Conservation (phyloP, 2,329 filamentous ascomycete genomes). For the Emydomyces testavorans region DNA sequence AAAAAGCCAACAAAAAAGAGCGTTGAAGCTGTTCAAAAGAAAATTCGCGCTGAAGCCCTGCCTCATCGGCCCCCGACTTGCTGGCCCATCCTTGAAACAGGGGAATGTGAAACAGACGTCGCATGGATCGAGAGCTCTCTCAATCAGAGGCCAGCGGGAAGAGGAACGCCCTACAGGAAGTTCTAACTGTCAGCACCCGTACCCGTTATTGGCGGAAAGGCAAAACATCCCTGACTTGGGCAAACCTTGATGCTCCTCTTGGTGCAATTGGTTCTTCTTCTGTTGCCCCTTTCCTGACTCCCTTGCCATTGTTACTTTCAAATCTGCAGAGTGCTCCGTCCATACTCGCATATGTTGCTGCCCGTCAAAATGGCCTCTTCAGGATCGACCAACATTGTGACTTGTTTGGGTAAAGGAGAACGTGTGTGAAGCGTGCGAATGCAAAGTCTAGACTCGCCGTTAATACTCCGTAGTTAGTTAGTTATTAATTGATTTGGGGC, state of each 20-base stretch:
- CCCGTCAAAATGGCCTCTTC: too few species aligned
- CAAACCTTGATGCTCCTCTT: background rate
- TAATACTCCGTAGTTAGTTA: too few species aligned
- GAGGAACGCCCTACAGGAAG: too few species aligned
- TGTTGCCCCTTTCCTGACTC: background rate
- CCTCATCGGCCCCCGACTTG: background rate
- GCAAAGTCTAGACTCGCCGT: too few species aligned
- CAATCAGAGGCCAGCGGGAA: slow-evolving; percentile 2
- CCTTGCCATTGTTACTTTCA: background rate
- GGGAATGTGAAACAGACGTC: slow-evolving; percentile 7
- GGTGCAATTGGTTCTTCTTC: background rate
- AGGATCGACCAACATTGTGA: too few species aligned
- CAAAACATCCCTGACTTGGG: background rate
- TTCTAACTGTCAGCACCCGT: slow-evolving; percentile 1
- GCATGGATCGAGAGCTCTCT: slow-evolving; percentile 5
- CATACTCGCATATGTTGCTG: too few species aligned
- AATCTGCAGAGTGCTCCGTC: too few species aligned
- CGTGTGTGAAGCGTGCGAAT: too few species aligned
- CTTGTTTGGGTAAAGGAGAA: too few species aligned
- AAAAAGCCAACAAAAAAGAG: background rate
- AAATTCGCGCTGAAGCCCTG: too few species aligned
- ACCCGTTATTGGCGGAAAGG: slow-evolving; percentile 5
- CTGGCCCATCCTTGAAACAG: background rate
- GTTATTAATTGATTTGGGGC: too few species aligned
- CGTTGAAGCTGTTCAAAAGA: background rate